Percentiles rank a stretch among this genome's conserved stretches.
phyloP scores from a whole-genome alignment of 1,139 yeast species.

The Taphrina communis region DNA sequence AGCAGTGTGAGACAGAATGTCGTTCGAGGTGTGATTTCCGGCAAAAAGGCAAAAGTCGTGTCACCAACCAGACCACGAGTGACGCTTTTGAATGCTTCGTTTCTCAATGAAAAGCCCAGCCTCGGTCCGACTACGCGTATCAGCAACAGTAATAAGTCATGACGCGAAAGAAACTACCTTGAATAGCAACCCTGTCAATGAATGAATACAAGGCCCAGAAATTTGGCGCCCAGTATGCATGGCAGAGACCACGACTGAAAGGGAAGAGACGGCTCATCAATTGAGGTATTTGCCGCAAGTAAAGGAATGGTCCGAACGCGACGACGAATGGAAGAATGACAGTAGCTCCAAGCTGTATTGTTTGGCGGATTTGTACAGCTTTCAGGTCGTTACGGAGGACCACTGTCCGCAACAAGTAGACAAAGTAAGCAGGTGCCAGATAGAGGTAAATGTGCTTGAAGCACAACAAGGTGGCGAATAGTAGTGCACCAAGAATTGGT shows the following conservation, averaged over 20 bases:
- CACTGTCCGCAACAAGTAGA: slow-evolving; percentile 74
- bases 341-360: slow-evolving; percentile 66
- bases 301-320: slow-evolving; percentile 83
- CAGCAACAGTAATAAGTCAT: background rate
- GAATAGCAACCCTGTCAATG: slow-evolving; percentile 73
- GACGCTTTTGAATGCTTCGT: slow-evolving; percentile 50
- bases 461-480: slow-evolving; percentile 79
- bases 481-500: slow-evolving; percentile 69
- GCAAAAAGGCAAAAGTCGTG: slow-evolving; percentile 77
- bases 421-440: slow-evolving; percentile 92
- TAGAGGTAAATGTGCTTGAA: slow-evolving; percentile 93
- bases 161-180: slow-evolving; percentile 52
- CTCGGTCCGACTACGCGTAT: slow-evolving; percentile 34
- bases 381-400: slow-evolving; percentile 53
- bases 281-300: slow-evolving; percentile 68
- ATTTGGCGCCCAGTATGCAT: slow-evolving; percentile 99
- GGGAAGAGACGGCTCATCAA: slow-evolving; percentile 79
- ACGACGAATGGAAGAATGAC: slow-evolving; percentile 67
- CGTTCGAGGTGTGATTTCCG: slow-evolving; percentile 75
- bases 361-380: slow-evolving; percentile 64
- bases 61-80: slow-evolving; percentile 94
- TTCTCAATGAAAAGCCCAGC: slow-evolving; percentile 24
- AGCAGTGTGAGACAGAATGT: slow-evolving; percentile 81
- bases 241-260: slow-evolving; percentile 92
- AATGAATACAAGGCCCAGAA: slow-evolving; percentile 94